Percentiles rank a stretch among this genome's conserved stretches.
Evolutionary conservation across 371 early-diverging fungal species (phyloP).

Genomic region (Lichtheimia hyalospora): DNA sequence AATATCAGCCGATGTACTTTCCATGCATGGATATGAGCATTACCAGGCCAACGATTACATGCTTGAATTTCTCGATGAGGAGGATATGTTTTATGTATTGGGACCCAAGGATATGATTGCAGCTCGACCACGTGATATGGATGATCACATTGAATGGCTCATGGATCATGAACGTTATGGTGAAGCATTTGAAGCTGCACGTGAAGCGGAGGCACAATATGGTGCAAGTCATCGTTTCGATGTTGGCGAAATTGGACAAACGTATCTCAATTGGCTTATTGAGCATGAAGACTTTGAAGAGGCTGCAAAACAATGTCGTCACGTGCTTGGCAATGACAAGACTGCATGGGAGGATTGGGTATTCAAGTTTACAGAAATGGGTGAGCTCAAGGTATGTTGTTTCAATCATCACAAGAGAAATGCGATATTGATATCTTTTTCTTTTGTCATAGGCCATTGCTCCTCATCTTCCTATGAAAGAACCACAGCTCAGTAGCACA

Average conservation of each 20-base stretch:
- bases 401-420: neutral
- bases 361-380: constrained; percentile 74
- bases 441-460: constrained; percentile 56
- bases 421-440: neutral
- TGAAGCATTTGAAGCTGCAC: constrained; percentile 71
- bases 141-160: constrained; percentile 94
- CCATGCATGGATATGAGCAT: constrained; percentile 78
- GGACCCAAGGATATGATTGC: constrained; percentile 92
- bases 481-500: constrained; percentile 74
- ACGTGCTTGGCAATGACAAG: constrained; percentile 69
- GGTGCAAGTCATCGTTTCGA: constrained; percentile 57
- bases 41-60: constrained; percentile 92
- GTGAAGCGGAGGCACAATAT: constrained; percentile 41
- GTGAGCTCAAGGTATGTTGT: constrained; percentile 59
- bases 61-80: constrained; percentile 59
- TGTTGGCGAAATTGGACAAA: constrained; percentile 79
- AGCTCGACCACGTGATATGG: constrained; percentile 82
- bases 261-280: constrained; percentile 75
- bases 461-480: constrained; percentile 76
- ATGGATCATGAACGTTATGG: constrained; percentile 75
- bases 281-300: constrained; percentile 66
- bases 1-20: constrained; percentile 83
- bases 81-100: constrained; percentile 80
- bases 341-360: constrained; percentile 92
- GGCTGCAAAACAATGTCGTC: constrained; percentile 72